Evolutionary conservation across 352 stramenopile species (phyloP).

Genomic region (Globisporangium splendens): DNA sequence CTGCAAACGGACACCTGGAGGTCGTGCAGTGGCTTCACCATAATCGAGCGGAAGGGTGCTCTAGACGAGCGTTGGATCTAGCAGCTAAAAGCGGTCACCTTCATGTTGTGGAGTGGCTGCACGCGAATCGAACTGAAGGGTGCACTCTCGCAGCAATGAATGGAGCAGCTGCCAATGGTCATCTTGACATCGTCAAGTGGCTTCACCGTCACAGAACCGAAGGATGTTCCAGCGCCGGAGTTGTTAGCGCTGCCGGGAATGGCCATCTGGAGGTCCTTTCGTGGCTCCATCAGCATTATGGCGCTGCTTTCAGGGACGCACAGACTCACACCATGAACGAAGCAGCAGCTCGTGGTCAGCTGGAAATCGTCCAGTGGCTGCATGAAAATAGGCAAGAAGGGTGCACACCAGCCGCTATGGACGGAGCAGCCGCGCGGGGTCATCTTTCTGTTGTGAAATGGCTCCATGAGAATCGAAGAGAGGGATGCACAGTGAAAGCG

Average conservation of each 20-base stretch:
- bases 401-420: slow-evolving; percentile 44
- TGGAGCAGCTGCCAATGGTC: slow-evolving; percentile 34
- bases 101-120: slow-evolving; percentile 45
- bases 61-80: slow-evolving; percentile 37
- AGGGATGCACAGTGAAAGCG: slow-evolving; percentile 41
- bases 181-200: slow-evolving; percentile 53
- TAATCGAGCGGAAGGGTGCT: slow-evolving; percentile 33
- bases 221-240: slow-evolving; percentile 29
- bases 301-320: slow-evolving; percentile 17
- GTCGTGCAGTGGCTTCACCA: slow-evolving; percentile 45
- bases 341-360: slow-evolving; percentile 29
- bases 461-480: slow-evolving; percentile 32
- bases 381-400: slow-evolving; percentile 24
- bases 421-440: slow-evolving; percentile 28
- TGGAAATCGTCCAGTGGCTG: slow-evolving; percentile 38
- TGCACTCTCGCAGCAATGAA: slow-evolving; percentile 50
- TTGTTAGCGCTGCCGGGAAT: slow-evolving; percentile 36
- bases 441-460: slow-evolving; percentile 44
- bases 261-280: slow-evolving; percentile 30
- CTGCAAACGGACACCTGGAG: slow-evolving; percentile 38
- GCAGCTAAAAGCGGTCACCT: slow-evolving; percentile 53
- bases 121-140: slow-evolving; percentile 30
- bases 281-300: slow-evolving; percentile 35
- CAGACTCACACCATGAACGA: slow-evolving; percentile 42
- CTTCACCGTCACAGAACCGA: slow-evolving; percentile 40